These are phyloP conservation scores for Mycena crocata DNA, from an alignment of 768 basidiomycete genomes.

Conservation along the genomic window DNA sequence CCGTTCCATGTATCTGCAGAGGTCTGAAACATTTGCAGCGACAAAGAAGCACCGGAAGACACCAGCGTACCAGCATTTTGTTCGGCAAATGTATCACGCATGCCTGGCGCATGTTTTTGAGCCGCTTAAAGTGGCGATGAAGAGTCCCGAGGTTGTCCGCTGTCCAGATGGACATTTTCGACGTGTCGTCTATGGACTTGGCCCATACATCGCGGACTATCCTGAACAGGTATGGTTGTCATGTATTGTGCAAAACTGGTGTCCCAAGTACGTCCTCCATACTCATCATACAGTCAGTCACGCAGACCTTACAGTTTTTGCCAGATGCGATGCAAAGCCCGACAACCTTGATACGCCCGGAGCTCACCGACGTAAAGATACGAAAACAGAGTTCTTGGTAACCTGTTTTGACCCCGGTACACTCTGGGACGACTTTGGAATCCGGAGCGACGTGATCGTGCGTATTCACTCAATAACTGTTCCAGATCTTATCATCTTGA, in stretches of 20 bases:
- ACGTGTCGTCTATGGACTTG: slow-evolving; percentile 38
- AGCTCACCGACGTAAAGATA: slow-evolving; percentile 34
- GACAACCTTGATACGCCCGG: slow-evolving; percentile 32
- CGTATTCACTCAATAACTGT: no score
- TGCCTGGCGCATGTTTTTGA: slow-evolving; percentile 30
- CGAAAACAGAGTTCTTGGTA: slow-evolving; percentile 40
- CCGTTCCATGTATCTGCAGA: not conserved
- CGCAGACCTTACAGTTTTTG: slow-evolving; percentile 2
- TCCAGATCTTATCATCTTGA: no score
- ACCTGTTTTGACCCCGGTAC: slow-evolving; percentile 35
- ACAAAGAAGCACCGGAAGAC: not conserved
- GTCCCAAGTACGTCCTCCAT: slow-evolving; percentile 38
- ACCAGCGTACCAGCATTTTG: slow-evolving; percentile 22
- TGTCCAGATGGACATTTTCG: slow-evolving; percentile 44
- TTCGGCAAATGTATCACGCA: no score
- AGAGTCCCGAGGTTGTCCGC: slow-evolving; percentile 34
- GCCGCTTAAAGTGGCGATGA: slow-evolving; percentile 39
- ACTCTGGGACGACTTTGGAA: no score
- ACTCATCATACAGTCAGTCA: not conserved
- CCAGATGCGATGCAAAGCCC: slow-evolving; percentile 28
- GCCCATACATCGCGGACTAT: slow-evolving; percentile 45
- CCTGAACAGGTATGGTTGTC: slow-evolving; percentile 41
- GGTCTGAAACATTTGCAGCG: not conserved
- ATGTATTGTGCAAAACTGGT: slow-evolving; percentile 42
- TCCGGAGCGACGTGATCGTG: no score